These are phyloP conservation scores for Penicillium crystallinum DNA, from an alignment of 495 filamentous ascomycete genomes.

Conservation along the genomic window DNA sequence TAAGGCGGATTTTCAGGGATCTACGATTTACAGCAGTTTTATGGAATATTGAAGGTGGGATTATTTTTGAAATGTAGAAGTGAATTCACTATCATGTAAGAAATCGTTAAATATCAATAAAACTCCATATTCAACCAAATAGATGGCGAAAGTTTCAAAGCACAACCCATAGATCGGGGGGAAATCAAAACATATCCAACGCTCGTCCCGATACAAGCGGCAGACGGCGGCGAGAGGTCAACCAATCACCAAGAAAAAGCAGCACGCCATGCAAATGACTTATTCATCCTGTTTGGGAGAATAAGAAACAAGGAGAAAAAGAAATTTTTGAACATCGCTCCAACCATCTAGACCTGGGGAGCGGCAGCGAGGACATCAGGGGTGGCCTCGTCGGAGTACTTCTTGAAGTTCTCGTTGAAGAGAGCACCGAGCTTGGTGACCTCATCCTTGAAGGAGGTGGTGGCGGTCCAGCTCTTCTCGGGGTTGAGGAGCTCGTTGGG, in stretches of 20 bases:
- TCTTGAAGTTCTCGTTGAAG: constrained; percentile 96
- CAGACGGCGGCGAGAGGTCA: constrained; percentile 14
- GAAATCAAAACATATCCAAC: constrained; percentile 18
- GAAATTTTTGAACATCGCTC: constrained; percentile 19
- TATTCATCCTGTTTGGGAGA: constrained; percentile 13
- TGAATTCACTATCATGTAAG: constrained; percentile 19
- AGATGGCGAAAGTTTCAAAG: constrained; percentile 11
- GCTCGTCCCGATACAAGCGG: constrained; percentile 26
- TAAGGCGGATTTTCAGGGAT: background rate
- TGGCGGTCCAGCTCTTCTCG: constrained; percentile 80
- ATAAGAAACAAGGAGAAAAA: constrained; percentile 20
- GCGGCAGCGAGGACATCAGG: constrained; percentile 56
- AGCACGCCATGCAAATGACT: constrained; percentile 31
- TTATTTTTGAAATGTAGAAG: constrained; percentile 12
- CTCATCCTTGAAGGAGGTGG: constrained; percentile 72
- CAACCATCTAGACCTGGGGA: constrained; percentile 18
- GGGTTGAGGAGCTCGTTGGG: constrained; percentile 92
- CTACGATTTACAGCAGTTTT: too few relatives aligned
- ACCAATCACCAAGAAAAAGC: constrained; percentile 21
- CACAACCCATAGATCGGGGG: constrained; percentile 12
- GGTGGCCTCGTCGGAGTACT: constrained; percentile 84
- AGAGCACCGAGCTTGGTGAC: constrained; percentile 81
- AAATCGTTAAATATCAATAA: constrained; percentile 7
- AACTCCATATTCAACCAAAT: constrained; percentile 15
- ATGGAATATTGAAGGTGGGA: background rate